These are phyloP conservation scores for Acacia acuminata DNA, from an alignment of 306 rosid genomes.

Conservation along the genomic window DNA sequence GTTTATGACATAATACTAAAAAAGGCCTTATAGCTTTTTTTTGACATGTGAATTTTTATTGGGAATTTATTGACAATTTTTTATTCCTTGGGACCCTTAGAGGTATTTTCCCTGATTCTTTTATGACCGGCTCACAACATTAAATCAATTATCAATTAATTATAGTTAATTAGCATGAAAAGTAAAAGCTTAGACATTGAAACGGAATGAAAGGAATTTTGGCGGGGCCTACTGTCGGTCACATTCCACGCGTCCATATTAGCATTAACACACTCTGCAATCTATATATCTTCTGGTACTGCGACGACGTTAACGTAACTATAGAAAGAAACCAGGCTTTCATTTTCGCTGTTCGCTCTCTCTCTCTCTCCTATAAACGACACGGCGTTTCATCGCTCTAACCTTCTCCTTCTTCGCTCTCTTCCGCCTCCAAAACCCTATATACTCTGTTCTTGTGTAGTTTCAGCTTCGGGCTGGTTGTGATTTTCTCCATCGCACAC, in stretches of 20 bases:
- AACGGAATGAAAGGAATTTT: conserved; percentile 12
- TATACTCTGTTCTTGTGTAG: background rate
- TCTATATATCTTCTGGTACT: background rate
- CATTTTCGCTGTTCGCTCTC: background rate
- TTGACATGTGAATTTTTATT: too few species aligned
- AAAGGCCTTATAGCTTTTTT: too few species aligned
- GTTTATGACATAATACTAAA: too few species aligned
- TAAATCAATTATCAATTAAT: background rate
- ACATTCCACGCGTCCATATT: conserved; percentile 23
- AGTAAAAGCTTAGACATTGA: background rate
- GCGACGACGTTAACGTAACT: background rate
- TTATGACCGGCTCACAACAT: background rate
- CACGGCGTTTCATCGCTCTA: conserved; percentile 15
- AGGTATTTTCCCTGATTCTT: background rate
- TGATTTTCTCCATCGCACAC: background rate
- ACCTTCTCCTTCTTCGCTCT: background rate
- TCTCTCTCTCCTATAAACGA: conserved; percentile 15
- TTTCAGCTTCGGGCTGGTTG: background rate
- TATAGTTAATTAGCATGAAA: background rate
- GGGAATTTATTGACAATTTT: too few species aligned
- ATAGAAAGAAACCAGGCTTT: background rate
- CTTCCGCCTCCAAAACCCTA: background rate
- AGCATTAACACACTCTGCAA: background rate
- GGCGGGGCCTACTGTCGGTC: conserved; percentile 30
- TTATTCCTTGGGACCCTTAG: too few species aligned